Evolutionary conservation across 78 protist genomes (phyloP).

Genomic region (Dictyostelium discoideum): DNA sequence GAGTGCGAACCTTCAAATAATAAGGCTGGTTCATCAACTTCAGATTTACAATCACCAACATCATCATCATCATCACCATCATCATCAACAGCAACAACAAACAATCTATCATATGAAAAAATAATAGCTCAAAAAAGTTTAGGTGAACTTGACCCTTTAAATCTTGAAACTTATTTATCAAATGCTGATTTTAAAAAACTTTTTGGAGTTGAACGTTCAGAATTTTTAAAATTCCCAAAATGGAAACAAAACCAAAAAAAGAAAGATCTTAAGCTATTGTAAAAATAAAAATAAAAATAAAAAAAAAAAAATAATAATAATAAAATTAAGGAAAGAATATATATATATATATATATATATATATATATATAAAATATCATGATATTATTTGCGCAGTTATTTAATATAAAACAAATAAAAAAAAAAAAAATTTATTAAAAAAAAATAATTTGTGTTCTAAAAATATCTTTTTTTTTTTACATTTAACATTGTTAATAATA

Average conservation of each 20-base stretch:
- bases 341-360: too few relatives aligned
- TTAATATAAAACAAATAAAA: too few relatives aligned
- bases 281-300: neutral
- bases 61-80: neutral
- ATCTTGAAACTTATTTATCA: slow-evolving; percentile 58
- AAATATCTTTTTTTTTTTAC: too few relatives aligned
- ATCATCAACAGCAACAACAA: neutral
- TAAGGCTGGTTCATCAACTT: neutral
- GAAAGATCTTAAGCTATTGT: slow-evolving; percentile 63
- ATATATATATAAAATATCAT: neutral
- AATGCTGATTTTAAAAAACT: slow-evolving; percentile 83
- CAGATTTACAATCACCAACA: neutral
- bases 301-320: neutral
- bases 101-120: slow-evolving; percentile 17
- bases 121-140: neutral
- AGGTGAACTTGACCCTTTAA: slow-evolving; percentile 15
- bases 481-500: too few relatives aligned
- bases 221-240: slow-evolving; percentile 73
- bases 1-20: neutral
- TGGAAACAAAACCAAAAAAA: slow-evolving; percentile 84
- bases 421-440: too few relatives aligned
- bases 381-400: too few relatives aligned
- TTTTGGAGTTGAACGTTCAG: slow-evolving; percentile 46
- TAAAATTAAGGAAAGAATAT: neutral
- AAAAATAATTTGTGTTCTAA: too few relatives aligned